Percentiles rank a stretch among this genome's conserved stretches.
These are phyloP conservation scores for Mycena kentingensis DNA, from an alignment of 768 basidiomycete species.

Conservation along the genomic window DNA sequence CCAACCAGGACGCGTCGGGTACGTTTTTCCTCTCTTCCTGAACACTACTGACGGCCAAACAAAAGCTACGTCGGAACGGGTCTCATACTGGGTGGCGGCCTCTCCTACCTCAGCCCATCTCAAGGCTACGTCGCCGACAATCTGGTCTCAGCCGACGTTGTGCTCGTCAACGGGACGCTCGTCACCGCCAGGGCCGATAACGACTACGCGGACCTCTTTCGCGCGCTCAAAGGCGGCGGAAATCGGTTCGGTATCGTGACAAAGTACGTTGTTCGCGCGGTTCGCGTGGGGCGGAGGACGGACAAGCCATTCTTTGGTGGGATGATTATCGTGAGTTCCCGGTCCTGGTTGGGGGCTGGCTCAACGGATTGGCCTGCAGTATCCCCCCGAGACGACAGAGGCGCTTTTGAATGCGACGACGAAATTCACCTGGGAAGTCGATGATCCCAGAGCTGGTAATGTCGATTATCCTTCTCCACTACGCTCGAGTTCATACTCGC, in stretches of 20 bases:
- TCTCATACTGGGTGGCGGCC: constrained; percentile 44
- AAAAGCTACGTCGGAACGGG: constrained; percentile 43
- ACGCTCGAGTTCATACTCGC: neutral
- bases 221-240: constrained; percentile 45
- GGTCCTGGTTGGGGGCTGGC: neutral
- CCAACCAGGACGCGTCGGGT: neutral
- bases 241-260: constrained; percentile 50
- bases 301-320: constrained; percentile 46
- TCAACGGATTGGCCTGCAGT: neutral
- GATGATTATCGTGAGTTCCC: constrained; percentile 33
- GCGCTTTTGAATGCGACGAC: neutral
- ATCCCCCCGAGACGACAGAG: neutral
- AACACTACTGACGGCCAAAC: neutral
- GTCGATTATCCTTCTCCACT: neutral
- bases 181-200: constrained; percentile 44
- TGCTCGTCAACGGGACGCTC: constrained; percentile 40
- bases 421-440: neutral
- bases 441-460: neutral
- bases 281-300: constrained; percentile 38
- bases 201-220: constrained; percentile 43
- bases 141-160: constrained; percentile 42
- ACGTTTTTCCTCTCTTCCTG: neutral
- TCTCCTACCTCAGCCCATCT: constrained; percentile 39
- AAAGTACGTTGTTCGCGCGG: constrained; percentile 40
- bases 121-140: constrained; percentile 42